Conservation (phyloP, 2,329 filamentous ascomycete species). For the Fonsecaea monophora region DNA sequence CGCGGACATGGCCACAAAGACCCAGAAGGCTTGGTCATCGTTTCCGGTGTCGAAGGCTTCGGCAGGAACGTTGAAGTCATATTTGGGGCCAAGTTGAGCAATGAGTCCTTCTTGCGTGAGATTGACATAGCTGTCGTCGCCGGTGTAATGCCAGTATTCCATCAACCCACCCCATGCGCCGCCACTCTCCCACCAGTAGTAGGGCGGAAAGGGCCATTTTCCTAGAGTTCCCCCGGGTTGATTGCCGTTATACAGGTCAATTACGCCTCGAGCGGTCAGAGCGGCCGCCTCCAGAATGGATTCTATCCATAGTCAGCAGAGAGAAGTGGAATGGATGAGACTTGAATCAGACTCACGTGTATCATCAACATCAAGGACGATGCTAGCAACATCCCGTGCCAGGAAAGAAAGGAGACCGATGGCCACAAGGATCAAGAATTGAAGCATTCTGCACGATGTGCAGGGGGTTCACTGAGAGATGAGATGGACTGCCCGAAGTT, state of each 20-base stretch:
- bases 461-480: background rate
- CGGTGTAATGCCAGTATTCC: slow-evolving; percentile 72
- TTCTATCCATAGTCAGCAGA: slow-evolving; percentile 39
- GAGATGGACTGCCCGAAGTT: background rate
- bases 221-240: slow-evolving; percentile 59
- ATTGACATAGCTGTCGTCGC: slow-evolving; percentile 67
- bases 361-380: slow-evolving; percentile 43
- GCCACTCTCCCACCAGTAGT: slow-evolving; percentile 71
- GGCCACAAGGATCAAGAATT: background rate
- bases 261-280: slow-evolving; percentile 56
- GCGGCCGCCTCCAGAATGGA: slow-evolving; percentile 55
- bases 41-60: slow-evolving; percentile 56
- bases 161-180: slow-evolving; percentile 72
- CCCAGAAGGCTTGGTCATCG: slow-evolving; percentile 76
- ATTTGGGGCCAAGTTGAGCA: slow-evolving; percentile 64
- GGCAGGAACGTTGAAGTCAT: slow-evolving; percentile 65
- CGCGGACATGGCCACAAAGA: slow-evolving; percentile 70
- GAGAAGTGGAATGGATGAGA: background rate
- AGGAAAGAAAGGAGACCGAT: slow-evolving; percentile 15
- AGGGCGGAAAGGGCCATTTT: slow-evolving; percentile 70
- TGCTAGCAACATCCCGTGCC: slow-evolving; percentile 28
- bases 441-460: slow-evolving; percentile 18
- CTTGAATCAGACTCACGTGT: slow-evolving; percentile 38
- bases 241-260: slow-evolving; percentile 62
- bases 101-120: slow-evolving; percentile 65